These are phyloP conservation scores for Drosera capensis DNA, from an alignment of 148 eudicot genomes.

Conservation along the genomic window DNA sequence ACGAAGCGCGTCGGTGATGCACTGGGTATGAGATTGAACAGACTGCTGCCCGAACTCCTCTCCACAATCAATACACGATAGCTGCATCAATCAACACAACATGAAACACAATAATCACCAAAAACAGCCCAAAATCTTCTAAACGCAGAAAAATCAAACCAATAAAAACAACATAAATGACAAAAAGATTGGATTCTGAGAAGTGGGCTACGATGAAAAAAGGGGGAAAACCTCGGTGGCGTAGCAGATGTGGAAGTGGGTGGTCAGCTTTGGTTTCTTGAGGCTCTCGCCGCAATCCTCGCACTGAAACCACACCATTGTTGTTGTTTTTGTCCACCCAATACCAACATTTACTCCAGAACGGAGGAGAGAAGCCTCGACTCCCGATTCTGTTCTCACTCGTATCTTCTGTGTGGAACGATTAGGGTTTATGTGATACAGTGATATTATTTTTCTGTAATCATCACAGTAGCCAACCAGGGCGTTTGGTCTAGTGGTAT, in stretches of 20 bases:
- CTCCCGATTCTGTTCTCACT: too few relatives aligned
- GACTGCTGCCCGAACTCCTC: constrained; percentile 41
- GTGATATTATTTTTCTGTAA: too few relatives aligned
- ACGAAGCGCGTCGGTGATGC: constrained; percentile 79
- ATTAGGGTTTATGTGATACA: too few relatives aligned
- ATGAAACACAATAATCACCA: not conserved
- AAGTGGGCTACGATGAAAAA: too few relatives aligned
- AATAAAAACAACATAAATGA: not conserved
- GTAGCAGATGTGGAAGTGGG: constrained; percentile 54
- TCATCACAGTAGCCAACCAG: not conserved
- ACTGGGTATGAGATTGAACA: constrained; percentile 75
- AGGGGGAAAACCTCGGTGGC: constrained; percentile 5
- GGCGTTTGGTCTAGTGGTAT: constrained; percentile 81
- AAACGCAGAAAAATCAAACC: not conserved
- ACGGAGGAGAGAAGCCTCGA: not conserved
- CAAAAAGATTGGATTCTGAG: not conserved
- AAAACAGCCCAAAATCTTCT: not conserved
- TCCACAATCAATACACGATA: constrained; percentile 87
- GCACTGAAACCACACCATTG: constrained; percentile 98
- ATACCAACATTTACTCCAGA: too few relatives aligned
- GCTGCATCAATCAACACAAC: constrained; percentile 16
- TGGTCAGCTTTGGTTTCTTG: constrained; percentile 75
- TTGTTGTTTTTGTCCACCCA: too few relatives aligned
- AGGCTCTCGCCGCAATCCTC: constrained; percentile 82
- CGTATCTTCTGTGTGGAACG: too few relatives aligned